phyloP scores from a whole-genome alignment of 306 rosid genomes.

The Quercus ilex region DNA sequence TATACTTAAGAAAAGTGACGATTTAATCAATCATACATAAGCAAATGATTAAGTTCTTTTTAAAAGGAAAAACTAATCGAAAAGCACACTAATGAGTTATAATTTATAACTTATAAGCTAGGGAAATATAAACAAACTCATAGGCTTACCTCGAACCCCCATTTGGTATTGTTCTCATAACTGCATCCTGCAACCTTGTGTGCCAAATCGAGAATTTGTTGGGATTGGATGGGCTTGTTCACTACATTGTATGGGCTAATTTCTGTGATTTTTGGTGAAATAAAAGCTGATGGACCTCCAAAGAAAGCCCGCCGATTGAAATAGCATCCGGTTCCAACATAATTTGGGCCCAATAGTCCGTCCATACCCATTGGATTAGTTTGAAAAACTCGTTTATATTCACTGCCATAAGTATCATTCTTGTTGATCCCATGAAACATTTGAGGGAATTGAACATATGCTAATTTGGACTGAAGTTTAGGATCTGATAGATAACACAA shows the following conservation, averaged over 20 bases:
- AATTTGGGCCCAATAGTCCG: conserved; percentile 28
- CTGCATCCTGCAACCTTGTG: conserved; percentile 28
- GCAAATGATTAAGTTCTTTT: too few species aligned
- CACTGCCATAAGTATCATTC: conserved; percentile 29
- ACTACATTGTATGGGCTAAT: conserved; percentile 24
- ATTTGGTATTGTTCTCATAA: conserved; percentile 29
- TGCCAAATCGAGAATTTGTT: conserved; percentile 19
- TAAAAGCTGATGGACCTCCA: conserved; percentile 27
- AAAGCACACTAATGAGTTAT: too few species aligned
- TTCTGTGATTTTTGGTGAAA: conserved; percentile 8
- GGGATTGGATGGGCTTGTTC: conserved; percentile 21
- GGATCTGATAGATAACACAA: conserved; percentile 39
- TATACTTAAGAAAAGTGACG: too few species aligned
- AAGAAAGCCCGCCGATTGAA: conserved; percentile 34
- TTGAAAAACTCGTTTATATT: not conserved
- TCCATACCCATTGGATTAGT: conserved; percentile 28
- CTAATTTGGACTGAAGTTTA: not conserved
- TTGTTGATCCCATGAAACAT: conserved; percentile 28
- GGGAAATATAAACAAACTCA: not conserved
- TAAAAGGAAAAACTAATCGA: too few species aligned
- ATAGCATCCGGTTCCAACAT: conserved; percentile 38
- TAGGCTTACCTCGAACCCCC: conserved; percentile 44
- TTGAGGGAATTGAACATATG: conserved; percentile 44
- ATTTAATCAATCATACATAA: too few species aligned
- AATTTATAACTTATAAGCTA: not conserved